Percentiles rank a stretch among this genome's conserved stretches.
phyloP scores from a whole-genome alignment of 2,329 filamentous ascomycete genomes.

The Tympanopsis confertula region DNA sequence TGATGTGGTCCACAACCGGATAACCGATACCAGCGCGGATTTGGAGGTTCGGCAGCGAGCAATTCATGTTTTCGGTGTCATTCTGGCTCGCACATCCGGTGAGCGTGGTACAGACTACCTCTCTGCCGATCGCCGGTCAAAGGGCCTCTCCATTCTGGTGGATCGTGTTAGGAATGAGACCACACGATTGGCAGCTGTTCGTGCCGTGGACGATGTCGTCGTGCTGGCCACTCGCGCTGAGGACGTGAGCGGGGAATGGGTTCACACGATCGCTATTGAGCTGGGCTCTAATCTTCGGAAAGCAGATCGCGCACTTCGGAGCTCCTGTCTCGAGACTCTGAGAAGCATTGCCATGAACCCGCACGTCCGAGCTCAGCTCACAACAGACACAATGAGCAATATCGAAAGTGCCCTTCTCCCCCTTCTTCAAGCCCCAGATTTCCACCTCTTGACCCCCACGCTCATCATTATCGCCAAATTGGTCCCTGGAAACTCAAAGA shows the following conservation, averaged over 20 bases:
- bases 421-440: slow-evolving; percentile 46
- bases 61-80: slow-evolving; percentile 58
- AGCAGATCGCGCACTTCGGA: slow-evolving; percentile 53
- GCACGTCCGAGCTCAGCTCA: slow-evolving; percentile 41
- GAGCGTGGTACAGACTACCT: slow-evolving; percentile 40
- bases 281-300: slow-evolving; percentile 59
- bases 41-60: slow-evolving; percentile 61
- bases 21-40: slow-evolving; percentile 56
- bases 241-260: slow-evolving; percentile 48
- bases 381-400: slow-evolving; percentile 40
- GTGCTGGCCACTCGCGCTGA: slow-evolving; percentile 41
- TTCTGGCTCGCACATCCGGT: slow-evolving; percentile 55
- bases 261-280: slow-evolving; percentile 49
- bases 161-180: slow-evolving; percentile 63
- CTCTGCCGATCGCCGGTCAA: slow-evolving; percentile 36
- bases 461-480: slow-evolving; percentile 55
- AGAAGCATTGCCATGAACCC: slow-evolving; percentile 53
- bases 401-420: slow-evolving; percentile 49
- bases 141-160: slow-evolving; percentile 46
- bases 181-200: slow-evolving; percentile 55
- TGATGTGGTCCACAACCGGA: slow-evolving; percentile 46
- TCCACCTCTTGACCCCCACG: slow-evolving; percentile 58
- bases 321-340: slow-evolving; percentile 54
- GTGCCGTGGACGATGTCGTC: slow-evolving; percentile 55
- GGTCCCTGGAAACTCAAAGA: slow-evolving; percentile 43